Evolutionary conservation across 106 monocot species (phyloP).

Genomic region (Phalaenopsis aphrodite): DNA sequence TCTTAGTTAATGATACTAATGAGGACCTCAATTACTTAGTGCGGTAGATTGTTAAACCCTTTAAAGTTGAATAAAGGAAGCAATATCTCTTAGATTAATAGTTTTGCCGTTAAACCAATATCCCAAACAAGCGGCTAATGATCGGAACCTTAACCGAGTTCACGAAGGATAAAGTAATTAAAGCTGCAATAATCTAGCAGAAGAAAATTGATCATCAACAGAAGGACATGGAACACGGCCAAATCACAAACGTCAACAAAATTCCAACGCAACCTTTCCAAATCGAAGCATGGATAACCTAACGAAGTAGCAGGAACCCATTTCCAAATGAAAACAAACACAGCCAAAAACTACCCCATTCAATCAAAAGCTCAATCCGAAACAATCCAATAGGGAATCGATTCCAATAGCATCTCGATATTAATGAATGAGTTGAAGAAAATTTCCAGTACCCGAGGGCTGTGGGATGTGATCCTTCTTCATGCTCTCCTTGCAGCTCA

Average conservation of each 20-base stretch:
- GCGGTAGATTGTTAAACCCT: no score
- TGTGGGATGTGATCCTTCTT: not conserved
- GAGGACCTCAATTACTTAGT: no score
- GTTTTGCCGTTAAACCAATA: not conserved
- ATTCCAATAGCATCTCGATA: not conserved
- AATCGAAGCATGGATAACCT: not conserved
- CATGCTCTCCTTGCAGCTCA: not conserved
- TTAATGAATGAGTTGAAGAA: not conserved
- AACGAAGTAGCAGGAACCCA: not conserved
- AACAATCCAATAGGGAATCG: constrained; percentile 1
- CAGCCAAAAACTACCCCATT: not conserved
- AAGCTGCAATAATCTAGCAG: not conserved
- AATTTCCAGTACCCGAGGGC: constrained; percentile 1
- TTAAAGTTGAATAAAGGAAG: no score
- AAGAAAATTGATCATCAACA: not conserved
- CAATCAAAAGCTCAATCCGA: not conserved
- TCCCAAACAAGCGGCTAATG: no score
- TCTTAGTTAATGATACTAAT: no score
- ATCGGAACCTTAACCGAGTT: not conserved
- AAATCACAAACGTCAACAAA: not conserved
- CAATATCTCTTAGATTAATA: not conserved
- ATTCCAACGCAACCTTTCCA: not conserved
- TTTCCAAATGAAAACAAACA: not conserved
- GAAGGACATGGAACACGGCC: not conserved
- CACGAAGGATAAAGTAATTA: not conserved